These are phyloP conservation scores for Corymbia maculata DNA, from an alignment of 345 rosid genomes.

Conservation along the genomic window DNA sequence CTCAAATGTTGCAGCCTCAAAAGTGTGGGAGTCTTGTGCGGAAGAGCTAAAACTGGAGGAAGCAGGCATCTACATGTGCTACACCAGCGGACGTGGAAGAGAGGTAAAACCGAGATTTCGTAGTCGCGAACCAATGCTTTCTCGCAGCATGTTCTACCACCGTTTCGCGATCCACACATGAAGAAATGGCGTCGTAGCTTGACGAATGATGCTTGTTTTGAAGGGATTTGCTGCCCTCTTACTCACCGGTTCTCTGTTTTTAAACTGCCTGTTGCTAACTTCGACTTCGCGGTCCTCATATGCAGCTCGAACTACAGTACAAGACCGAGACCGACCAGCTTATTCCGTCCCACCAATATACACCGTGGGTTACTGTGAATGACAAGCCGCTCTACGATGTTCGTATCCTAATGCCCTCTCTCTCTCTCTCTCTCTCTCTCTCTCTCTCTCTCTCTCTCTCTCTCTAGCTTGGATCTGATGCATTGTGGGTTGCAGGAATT, in stretches of 20 bases:
- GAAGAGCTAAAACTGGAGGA: background rate
- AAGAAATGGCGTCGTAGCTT: background rate
- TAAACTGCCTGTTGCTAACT: background rate
- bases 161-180: background rate
- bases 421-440: background rate
- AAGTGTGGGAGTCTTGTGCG: conserved; percentile 19
- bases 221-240: background rate
- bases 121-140: background rate
- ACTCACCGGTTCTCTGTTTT: background rate
- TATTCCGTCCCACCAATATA: conserved; percentile 20
- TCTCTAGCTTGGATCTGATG: background rate
- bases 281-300: background rate
- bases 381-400: conserved; percentile 4
- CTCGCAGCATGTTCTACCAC: background rate
- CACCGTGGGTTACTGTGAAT: conserved; percentile 32
- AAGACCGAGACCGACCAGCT: conserved; percentile 21
- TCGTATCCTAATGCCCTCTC: background rate
- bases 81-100: conserved; percentile 22
- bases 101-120: conserved; percentile 8
- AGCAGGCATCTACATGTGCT: conserved; percentile 18
- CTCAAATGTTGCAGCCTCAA: background rate
- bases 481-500: background rate
- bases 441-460: background rate
- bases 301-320: conserved; percentile 16
- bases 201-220: background rate